A percentile compares a stretch with the other conserved stretches of the same genome.
Conservation (phyloP, 108 stramenopile species). For the Pelagomonas calceolata region DNA sequence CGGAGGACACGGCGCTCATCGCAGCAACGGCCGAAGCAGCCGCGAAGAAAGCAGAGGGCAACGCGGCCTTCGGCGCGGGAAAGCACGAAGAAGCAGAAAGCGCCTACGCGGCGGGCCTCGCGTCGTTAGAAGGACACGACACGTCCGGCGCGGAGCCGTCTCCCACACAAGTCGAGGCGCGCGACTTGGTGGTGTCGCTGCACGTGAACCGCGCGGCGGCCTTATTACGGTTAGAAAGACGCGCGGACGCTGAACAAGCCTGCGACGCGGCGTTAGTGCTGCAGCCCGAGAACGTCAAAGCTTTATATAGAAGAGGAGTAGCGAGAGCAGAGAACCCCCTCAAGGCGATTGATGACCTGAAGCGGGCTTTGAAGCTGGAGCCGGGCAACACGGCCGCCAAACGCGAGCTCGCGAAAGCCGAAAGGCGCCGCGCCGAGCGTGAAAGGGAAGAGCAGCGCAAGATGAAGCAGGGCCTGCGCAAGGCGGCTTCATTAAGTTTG, state of each 20-base stretch:
- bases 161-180: background rate
- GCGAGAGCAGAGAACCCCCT: conserved; percentile 50
- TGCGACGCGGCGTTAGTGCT: conserved; percentile 34
- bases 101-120: no score
- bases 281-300: conserved; percentile 64
- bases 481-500: background rate
- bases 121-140: no score
- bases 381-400: conserved; percentile 10
- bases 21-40: no score
- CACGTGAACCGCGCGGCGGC: conserved; percentile 2
- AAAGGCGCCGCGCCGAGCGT: background rate
- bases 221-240: background rate
- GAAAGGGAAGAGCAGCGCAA: no score
- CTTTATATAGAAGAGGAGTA: conserved; percentile 58
- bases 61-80: no score
- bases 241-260: background rate
- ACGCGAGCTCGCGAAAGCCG: background rate
- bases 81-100: background rate
- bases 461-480: background rate
- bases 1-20: background rate
- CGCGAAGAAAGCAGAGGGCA: no score
- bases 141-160: no score
- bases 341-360: conserved; percentile 54
- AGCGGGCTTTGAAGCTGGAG: conserved; percentile 52
- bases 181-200: background rate